Evolutionary conservation across 768 basidiomycete genomes (phyloP).

Genomic region (Boletus barrowsii): DNA sequence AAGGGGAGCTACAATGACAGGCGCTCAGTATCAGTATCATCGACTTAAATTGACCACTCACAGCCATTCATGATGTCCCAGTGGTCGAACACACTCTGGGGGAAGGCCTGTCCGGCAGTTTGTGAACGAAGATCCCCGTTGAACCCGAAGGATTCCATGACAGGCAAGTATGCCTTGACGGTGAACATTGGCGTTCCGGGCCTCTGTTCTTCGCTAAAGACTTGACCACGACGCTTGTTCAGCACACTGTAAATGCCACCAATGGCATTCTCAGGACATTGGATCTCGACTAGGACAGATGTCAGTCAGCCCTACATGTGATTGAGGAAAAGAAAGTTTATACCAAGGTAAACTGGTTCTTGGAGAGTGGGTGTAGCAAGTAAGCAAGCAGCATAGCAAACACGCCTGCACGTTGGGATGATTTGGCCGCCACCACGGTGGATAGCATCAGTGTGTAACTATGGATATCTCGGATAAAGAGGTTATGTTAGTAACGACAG

Average conservation of each 20-base stretch:
- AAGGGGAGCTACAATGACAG: slow-evolving; percentile 48
- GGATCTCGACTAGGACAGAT: slow-evolving; percentile 76
- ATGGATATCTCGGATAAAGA: slow-evolving; percentile 4
- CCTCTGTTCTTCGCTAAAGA: slow-evolving; percentile 96
- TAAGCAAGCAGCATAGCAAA: slow-evolving; percentile 91
- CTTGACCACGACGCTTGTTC: slow-evolving; percentile 98
- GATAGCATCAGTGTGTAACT: slow-evolving; percentile 98
- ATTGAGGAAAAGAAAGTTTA: slow-evolving; percentile 8
- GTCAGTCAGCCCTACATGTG: slow-evolving; percentile 20
- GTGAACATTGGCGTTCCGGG: slow-evolving; percentile 99
- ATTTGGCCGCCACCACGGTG: slow-evolving; percentile 99
- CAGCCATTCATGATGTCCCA: slow-evolving; percentile 85
- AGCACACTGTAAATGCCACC: slow-evolving; percentile 93
- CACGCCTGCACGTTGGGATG: slow-evolving; percentile 96
- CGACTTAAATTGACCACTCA: slow-evolving; percentile 36
- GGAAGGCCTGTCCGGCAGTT: slow-evolving; percentile 97
- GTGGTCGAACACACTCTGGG: slow-evolving; percentile 91
- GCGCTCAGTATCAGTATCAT: slow-evolving; percentile 1
- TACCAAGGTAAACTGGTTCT: slow-evolving; percentile 94
- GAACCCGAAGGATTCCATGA: slow-evolving; percentile 94
- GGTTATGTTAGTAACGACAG: background rate
- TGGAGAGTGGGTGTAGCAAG: slow-evolving; percentile 90
- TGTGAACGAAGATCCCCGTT: slow-evolving; percentile 91
- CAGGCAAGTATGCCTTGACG: slow-evolving; percentile 94
- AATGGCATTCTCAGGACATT: slow-evolving; percentile 95